A percentile compares a stretch with the other conserved stretches of the same genome.
These are phyloP conservation scores for Saccharomycopsis schoenii DNA, from an alignment of 805 yeast genomes.

Conservation along the genomic window DNA sequence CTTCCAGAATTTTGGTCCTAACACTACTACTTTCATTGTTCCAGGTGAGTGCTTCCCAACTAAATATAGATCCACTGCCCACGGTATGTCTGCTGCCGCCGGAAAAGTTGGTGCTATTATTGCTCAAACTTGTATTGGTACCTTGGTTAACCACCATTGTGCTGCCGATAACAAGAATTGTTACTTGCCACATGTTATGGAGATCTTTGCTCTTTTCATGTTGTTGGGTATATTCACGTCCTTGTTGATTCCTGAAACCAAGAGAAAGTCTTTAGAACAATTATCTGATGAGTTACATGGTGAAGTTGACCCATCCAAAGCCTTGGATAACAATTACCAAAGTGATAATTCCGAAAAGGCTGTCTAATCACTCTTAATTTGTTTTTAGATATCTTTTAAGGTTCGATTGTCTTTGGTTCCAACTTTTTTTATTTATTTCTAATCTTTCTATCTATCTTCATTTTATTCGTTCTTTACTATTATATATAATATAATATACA, in stretches of 20 bases:
- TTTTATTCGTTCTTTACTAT: not conserved
- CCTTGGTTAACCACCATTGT: constrained; percentile 73
- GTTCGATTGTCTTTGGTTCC: not conserved
- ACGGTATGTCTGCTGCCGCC: constrained; percentile 86
- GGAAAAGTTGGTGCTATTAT: constrained; percentile 92
- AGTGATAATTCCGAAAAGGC: constrained; percentile 18
- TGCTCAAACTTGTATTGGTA: constrained; percentile 83
- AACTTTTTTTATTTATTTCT: not conserved
- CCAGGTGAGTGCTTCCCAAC: constrained; percentile 94
- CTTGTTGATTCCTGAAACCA: constrained; percentile 77
- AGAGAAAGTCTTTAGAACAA: constrained; percentile 83
- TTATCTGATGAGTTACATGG: constrained; percentile 74
- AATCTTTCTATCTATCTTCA: not conserved
- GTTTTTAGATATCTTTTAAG: not conserved
- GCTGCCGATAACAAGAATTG: constrained; percentile 51
- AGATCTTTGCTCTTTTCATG: constrained; percentile 89
- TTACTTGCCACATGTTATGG: constrained; percentile 89
- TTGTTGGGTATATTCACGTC: constrained; percentile 61
- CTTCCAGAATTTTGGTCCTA: constrained; percentile 90
- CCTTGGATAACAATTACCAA: constrained; percentile 6
- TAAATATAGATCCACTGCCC: constrained; percentile 91
- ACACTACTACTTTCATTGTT: constrained; percentile 80
- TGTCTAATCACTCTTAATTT: constrained; percentile 5
- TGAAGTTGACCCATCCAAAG: constrained; percentile 40
- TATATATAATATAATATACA: not conserved